These are phyloP conservation scores for Kurtzmaniella cleridarum DNA, from an alignment of 805 yeast genomes.

Conservation along the genomic window DNA sequence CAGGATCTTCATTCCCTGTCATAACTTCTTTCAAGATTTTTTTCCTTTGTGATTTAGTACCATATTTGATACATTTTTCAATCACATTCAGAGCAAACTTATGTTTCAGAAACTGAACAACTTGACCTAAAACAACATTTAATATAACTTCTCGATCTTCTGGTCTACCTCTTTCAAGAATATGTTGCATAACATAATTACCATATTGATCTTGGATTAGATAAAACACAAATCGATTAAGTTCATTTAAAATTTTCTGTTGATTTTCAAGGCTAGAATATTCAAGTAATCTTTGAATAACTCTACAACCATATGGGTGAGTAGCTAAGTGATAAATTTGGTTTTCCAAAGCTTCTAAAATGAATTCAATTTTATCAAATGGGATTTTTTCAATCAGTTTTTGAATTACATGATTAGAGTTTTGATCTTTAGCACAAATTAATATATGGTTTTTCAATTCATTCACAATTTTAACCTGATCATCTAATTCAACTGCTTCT, in stretches of 20 bases:
- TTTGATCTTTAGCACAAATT: constrained; percentile 72
- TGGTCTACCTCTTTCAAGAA: constrained; percentile 73
- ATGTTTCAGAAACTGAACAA: constrained; percentile 85
- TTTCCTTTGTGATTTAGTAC: constrained; percentile 57
- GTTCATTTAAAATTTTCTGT: constrained; percentile 58
- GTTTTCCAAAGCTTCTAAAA: constrained; percentile 63
- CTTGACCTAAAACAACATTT: constrained; percentile 60
- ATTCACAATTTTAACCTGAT: constrained; percentile 60
- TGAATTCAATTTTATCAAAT: constrained; percentile 60
- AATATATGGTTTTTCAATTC: constrained; percentile 70
- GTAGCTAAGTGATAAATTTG: constrained; percentile 82
- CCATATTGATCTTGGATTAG: constrained; percentile 96
- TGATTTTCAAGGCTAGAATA: constrained; percentile 65
- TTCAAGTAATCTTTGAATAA: constrained; percentile 87
- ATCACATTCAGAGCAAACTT: constrained; percentile 97
- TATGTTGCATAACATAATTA: constrained; percentile 94
- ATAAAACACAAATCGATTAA: constrained; percentile 65
- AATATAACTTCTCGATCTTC: constrained; percentile 60
- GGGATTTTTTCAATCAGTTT: constrained; percentile 88
- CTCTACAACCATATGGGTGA: constrained; percentile 97
- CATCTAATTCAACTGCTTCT: constrained; percentile 59
- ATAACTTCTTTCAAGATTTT: constrained; percentile 63
- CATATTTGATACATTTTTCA: constrained; percentile 82
- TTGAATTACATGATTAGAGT: constrained; percentile 97
- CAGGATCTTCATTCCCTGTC: constrained; percentile 43